Evolutionary conservation across 768 basidiomycete species (phyloP).

Genomic region (Kwoniella shandongensis): DNA sequence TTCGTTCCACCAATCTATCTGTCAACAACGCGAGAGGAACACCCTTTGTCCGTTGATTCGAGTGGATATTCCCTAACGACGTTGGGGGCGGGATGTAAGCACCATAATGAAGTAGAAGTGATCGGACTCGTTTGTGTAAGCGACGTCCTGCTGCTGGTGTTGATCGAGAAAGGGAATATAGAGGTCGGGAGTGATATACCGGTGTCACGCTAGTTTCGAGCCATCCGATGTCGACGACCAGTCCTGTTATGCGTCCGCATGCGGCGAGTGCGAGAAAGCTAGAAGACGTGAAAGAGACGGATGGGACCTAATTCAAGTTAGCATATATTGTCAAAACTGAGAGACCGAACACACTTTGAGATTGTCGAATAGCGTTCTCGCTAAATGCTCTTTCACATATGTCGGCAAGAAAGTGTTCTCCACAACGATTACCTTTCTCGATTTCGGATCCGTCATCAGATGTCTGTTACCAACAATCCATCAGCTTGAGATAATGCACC

Average conservation of each 20-base stretch:
- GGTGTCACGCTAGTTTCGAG: constrained; percentile 85
- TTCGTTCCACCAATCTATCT: constrained; percentile 78
- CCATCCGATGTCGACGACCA: constrained; percentile 90
- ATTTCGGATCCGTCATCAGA: constrained; percentile 88
- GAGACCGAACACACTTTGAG: constrained; percentile 62
- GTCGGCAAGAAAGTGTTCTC: constrained; percentile 86
- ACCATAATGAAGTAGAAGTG: constrained; percentile 77
- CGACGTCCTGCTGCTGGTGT: constrained; percentile 84
- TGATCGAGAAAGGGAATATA: constrained; percentile 77
- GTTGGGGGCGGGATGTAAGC: constrained; percentile 80
- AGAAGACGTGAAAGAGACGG: constrained; percentile 87
- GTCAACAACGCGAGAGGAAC: constrained; percentile 79
- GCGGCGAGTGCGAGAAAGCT: constrained; percentile 82
- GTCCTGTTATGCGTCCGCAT: constrained; percentile 83
- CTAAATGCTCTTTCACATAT: constrained; percentile 83
- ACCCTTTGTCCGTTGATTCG: constrained; percentile 61
- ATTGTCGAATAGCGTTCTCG: constrained; percentile 83
- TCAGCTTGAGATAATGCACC: constrained; percentile 14
- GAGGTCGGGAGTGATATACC: constrained; percentile 82
- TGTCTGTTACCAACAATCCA: constrained; percentile 59
- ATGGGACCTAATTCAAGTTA: constrained; percentile 69
- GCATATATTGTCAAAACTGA: neutral
- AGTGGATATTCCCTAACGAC: constrained; percentile 64
- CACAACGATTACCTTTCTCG: constrained; percentile 87
- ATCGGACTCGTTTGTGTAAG: constrained; percentile 75